Evolutionary conservation across 176 grass and related monocot genomes (phyloP).

Genomic region (Triticum turgidum): DNA sequence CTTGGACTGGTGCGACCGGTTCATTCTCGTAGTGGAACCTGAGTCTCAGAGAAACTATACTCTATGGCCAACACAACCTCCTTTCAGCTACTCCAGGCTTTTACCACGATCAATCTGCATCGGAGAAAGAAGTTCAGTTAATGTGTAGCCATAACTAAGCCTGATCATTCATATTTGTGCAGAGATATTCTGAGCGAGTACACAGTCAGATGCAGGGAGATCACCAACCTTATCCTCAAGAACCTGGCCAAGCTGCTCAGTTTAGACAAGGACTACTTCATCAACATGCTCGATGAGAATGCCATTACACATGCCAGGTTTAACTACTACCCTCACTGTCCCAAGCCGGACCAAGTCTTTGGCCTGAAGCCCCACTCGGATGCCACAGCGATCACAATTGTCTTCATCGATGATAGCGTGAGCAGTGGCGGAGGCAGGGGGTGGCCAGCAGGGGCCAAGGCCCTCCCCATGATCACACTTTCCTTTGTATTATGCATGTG

Average conservation of each 20-base stretch:
- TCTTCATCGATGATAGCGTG: slow-evolving; percentile 44
- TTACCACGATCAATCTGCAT: neutral
- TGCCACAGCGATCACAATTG: slow-evolving; percentile 42
- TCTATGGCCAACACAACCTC: neutral
- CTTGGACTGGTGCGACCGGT: slow-evolving; percentile 50
- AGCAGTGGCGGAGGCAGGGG: neutral
- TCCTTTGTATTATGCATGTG: too few species aligned
- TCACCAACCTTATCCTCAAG: slow-evolving; percentile 7
- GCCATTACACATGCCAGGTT: slow-evolving; percentile 37
- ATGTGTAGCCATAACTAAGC: too few species aligned
- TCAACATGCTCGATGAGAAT: slow-evolving; percentile 25
- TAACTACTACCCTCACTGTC: slow-evolving; percentile 55
- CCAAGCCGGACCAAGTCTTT: slow-evolving; percentile 42
- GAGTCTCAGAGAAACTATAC: slow-evolving; percentile 24
- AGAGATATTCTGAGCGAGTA: slow-evolving; percentile 37
- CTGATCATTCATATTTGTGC: too few species aligned
- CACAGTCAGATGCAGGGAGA: slow-evolving; percentile 31
- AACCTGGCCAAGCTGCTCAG: slow-evolving; percentile 26
- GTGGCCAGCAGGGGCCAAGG: too few species aligned
- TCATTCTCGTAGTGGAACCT: slow-evolving; percentile 46
- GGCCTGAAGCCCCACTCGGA: slow-evolving; percentile 60
- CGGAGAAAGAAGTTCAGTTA: too few species aligned
- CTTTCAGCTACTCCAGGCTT: neutral
- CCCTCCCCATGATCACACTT: too few species aligned
- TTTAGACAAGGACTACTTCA: slow-evolving; percentile 21